These are phyloP conservation scores for Collybia nuda DNA, from an alignment of 768 basidiomycete genomes.

Conservation along the genomic window DNA sequence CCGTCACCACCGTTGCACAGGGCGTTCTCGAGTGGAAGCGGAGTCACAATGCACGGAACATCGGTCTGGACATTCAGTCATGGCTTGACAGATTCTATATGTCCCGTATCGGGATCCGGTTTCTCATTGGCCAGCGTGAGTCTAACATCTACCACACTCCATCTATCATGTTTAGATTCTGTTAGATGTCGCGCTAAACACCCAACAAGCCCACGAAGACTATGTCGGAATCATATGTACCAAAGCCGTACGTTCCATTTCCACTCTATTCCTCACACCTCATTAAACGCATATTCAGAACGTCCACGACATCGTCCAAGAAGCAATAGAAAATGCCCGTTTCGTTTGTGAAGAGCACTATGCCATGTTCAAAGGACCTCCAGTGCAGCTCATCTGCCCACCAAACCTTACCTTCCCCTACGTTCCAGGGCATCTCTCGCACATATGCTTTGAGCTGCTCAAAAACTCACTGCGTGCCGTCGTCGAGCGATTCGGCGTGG, in stretches of 20 bases:
- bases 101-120: constrained; percentile 93
- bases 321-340: constrained; percentile 96
- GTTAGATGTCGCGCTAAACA: constrained; percentile 91
- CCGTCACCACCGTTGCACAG: constrained; percentile 95
- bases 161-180: constrained; percentile 2
- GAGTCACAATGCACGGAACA: constrained; percentile 61
- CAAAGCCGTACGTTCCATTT: constrained; percentile 59
- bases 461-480: constrained; percentile 98
- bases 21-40: constrained; percentile 97
- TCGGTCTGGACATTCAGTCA: constrained; percentile 86
- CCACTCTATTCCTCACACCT: neutral
- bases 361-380: constrained; percentile 93
- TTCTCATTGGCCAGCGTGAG: constrained; percentile 94
- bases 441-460: constrained; percentile 95
- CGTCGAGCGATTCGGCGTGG: constrained; percentile 87
- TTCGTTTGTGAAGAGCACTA: constrained; percentile 96
- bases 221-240: constrained; percentile 99
- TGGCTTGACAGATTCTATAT: constrained; percentile 98
- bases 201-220: constrained; percentile 82
- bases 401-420: constrained; percentile 85
- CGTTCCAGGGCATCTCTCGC: constrained; percentile 94
- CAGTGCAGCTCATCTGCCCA: constrained; percentile 95
- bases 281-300: constrained; percentile 46
- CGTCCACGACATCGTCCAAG: constrained; percentile 95
- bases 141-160: constrained; percentile 11